These are phyloP conservation scores for Cyberlindnera subsufficiens DNA, from an alignment of 805 yeast species.

Conservation along the genomic window DNA sequence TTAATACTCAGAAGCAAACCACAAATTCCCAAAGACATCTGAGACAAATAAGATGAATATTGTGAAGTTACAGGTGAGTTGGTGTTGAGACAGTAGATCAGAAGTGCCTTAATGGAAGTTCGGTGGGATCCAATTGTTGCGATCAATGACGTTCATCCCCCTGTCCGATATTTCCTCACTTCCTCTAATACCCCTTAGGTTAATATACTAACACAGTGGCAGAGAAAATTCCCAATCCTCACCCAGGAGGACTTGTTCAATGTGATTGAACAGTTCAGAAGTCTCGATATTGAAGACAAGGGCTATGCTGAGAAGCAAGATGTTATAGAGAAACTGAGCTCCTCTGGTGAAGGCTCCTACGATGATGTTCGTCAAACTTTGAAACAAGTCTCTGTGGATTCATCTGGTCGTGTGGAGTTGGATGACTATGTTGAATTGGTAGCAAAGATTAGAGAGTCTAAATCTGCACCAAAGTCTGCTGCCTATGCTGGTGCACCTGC, in stretches of 20 bases:
- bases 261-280: slow-evolving; percentile 81
- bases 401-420: slow-evolving; percentile 93
- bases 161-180: background rate
- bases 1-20: no score
- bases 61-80: slow-evolving; percentile 54
- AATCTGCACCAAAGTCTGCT: slow-evolving; percentile 27
- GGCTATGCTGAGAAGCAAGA: slow-evolving; percentile 94
- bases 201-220: background rate
- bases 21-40: no score
- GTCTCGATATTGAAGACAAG: slow-evolving; percentile 81
- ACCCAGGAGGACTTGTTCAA: slow-evolving; percentile 82
- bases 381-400: slow-evolving; percentile 87
- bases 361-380: slow-evolving; percentile 93
- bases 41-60: slow-evolving; percentile 44
- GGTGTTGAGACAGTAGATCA: no score
- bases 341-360: slow-evolving; percentile 74
- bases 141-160: background rate
- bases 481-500: slow-evolving; percentile 23
- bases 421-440: slow-evolving; percentile 88
- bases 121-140: no score
- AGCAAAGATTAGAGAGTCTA: slow-evolving; percentile 65
- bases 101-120: no score
- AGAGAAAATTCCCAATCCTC: slow-evolving; percentile 81
- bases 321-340: slow-evolving; percentile 77
- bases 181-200: slow-evolving; percentile 6